phyloP scores from a whole-genome alignment of 257 asterid species.

The Leptodermis oblonga region DNA sequence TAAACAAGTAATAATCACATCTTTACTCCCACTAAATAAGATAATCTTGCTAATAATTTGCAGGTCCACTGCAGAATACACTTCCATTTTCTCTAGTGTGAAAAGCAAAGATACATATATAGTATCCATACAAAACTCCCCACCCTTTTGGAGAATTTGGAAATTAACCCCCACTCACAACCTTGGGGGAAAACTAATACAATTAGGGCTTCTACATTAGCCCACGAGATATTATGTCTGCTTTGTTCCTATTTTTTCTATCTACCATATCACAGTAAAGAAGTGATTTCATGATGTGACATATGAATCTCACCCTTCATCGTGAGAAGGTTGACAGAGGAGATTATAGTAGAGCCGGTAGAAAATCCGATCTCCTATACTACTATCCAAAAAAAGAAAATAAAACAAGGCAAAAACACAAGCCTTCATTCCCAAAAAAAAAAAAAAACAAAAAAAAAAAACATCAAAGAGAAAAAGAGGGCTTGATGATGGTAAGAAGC shows the following conservation, averaged over 20 bases:
- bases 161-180: slow-evolving; percentile 41
- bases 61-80: slow-evolving; percentile 51
- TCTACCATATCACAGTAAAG: too few relatives aligned
- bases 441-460: slow-evolving; percentile 14
- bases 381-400: neutral
- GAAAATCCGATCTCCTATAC: slow-evolving; percentile 26
- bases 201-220: too few relatives aligned
- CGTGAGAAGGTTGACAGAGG: too few relatives aligned
- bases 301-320: too few relatives aligned
- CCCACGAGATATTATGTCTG: too few relatives aligned
- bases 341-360: too few relatives aligned
- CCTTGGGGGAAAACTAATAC: slow-evolving; percentile 44
- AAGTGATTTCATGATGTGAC: too few relatives aligned
- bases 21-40: slow-evolving; percentile 44
- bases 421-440: slow-evolving; percentile 44
- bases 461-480: slow-evolving; percentile 32
- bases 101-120: slow-evolving; percentile 27
- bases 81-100: slow-evolving; percentile 28
- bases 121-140: slow-evolving; percentile 43
- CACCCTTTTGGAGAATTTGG: slow-evolving; percentile 46
- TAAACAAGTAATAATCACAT: slow-evolving; percentile 30
- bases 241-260: too few relatives aligned
- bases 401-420: slow-evolving; percentile 1
- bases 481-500: slow-evolving; percentile 32
- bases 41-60: slow-evolving; percentile 50